Conservation (phyloP, 257 asterid species). For the Mentha longifolia region DNA sequence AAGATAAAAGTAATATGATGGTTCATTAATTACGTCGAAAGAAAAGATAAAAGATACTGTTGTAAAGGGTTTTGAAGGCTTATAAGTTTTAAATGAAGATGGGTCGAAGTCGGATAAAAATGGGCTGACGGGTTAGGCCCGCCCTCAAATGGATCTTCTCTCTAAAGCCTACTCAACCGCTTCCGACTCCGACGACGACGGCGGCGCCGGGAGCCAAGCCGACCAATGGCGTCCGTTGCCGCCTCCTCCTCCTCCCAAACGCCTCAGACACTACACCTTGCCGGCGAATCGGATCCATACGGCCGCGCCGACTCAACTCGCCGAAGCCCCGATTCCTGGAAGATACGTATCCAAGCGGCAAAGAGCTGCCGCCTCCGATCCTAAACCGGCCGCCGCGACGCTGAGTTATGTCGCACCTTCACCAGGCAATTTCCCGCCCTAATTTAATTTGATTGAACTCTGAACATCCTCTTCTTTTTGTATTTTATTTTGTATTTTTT, state of each 20-base stretch:
- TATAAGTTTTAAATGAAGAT: too few species aligned
- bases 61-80: too few species aligned
- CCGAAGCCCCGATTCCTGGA: constrained; percentile 65
- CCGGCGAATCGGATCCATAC: constrained; percentile 8
- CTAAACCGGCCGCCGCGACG: constrained; percentile 26
- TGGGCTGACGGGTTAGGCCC: constrained; percentile 1
- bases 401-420: constrained; percentile 24
- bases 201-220: constrained; percentile 27
- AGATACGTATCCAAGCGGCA: constrained; percentile 87
- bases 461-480: neutral
- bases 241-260: constrained; percentile 40
- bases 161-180: constrained; percentile 61
- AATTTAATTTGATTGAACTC: neutral
- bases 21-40: too few species aligned
- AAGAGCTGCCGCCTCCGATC: constrained; percentile 48
- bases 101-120: too few species aligned
- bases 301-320: constrained; percentile 32
- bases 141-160: constrained; percentile 68
- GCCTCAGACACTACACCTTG: constrained; percentile 37
- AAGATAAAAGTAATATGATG: too few species aligned
- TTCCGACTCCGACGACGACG: constrained; percentile 56
- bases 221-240: constrained; percentile 15
- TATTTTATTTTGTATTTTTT: neutral
- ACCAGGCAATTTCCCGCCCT: constrained; percentile 40
- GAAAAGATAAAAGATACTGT: too few species aligned